A percentile compares a stretch with the other conserved stretches of the same genome.
These are phyloP conservation scores for Stephania cephalantha DNA, from an alignment of 164 flowering plant genomes.

Conservation along the genomic window DNA sequence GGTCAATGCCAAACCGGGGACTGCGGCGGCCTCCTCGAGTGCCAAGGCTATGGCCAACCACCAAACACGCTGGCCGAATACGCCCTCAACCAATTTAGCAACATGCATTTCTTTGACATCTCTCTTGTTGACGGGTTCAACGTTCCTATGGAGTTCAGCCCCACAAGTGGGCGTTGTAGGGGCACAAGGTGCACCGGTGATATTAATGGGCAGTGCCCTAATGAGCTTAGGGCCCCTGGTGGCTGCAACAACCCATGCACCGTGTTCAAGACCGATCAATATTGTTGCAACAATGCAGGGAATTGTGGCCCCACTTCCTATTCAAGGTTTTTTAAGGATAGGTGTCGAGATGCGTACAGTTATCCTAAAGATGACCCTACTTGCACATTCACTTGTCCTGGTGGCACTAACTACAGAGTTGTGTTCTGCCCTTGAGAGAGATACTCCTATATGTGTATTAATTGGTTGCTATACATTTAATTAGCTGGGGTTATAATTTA, in stretches of 20 bases:
- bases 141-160: slow-evolving; percentile 28
- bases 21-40: slow-evolving; percentile 13
- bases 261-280: slow-evolving; percentile 2
- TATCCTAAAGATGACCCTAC: background rate
- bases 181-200: slow-evolving; percentile 17
- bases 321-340: slow-evolving; percentile 3
- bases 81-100: slow-evolving; percentile 19
- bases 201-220: slow-evolving; percentile 26
- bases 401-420: background rate
- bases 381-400: background rate
- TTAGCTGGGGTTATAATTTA: too few relatives aligned
- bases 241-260: slow-evolving; percentile 10
- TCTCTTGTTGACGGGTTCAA: slow-evolving; percentile 33
- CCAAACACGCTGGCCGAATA: slow-evolving; percentile 27
- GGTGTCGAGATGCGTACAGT: background rate
- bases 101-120: slow-evolving; percentile 27
- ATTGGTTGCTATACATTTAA: too few relatives aligned
- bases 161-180: slow-evolving; percentile 10
- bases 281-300: background rate
- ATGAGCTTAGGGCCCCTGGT: slow-evolving; percentile 12
- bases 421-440: background rate
- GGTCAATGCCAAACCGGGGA: slow-evolving; percentile 21
- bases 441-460: too few relatives aligned
- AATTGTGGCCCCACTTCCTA: background rate
- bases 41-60: slow-evolving; percentile 12